These are phyloP conservation scores for Magnolia kwangsiensis DNA, from an alignment of 164 flowering plant genomes.

Conservation along the genomic window DNA sequence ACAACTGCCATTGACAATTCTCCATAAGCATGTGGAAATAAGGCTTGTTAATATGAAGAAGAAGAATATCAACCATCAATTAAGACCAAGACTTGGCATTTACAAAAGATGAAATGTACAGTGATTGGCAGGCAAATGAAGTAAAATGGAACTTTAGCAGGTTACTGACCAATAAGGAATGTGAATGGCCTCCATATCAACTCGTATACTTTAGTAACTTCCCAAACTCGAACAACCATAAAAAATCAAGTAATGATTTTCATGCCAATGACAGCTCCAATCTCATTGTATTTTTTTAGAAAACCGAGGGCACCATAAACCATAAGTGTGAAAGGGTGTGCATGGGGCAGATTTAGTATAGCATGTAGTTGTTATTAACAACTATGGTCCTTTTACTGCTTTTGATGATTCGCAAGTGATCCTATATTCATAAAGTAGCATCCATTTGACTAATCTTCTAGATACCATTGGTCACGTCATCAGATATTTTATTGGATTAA, in stretches of 20 bases:
- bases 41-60: too few species aligned
- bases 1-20: too few species aligned
- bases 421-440: too few species aligned
- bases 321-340: conserved; percentile 98
- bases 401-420: too few species aligned
- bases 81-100: too few species aligned
- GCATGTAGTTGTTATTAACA: conserved; percentile 76
- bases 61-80: too few species aligned
- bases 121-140: not conserved
- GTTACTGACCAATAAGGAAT: conserved; percentile 69
- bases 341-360: conserved; percentile 99
- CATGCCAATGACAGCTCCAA: conserved; percentile 61
- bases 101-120: not conserved
- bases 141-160: conserved; percentile 2
- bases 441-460: too few species aligned
- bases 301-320: conserved; percentile 94
- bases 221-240: conserved; percentile 86
- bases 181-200: conserved; percentile 81
- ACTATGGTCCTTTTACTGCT: conserved; percentile 27
- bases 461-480: too few species aligned
- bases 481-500: too few species aligned
- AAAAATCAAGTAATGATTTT: conserved; percentile 71
- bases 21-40: too few species aligned
- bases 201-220: conserved; percentile 89
- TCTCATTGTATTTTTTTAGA: conserved; percentile 76